These are phyloP conservation scores for Pleurozium schreberi DNA, from an alignment of 225 moss, liverwort and hornwort genomes.

Conservation along the genomic window DNA sequence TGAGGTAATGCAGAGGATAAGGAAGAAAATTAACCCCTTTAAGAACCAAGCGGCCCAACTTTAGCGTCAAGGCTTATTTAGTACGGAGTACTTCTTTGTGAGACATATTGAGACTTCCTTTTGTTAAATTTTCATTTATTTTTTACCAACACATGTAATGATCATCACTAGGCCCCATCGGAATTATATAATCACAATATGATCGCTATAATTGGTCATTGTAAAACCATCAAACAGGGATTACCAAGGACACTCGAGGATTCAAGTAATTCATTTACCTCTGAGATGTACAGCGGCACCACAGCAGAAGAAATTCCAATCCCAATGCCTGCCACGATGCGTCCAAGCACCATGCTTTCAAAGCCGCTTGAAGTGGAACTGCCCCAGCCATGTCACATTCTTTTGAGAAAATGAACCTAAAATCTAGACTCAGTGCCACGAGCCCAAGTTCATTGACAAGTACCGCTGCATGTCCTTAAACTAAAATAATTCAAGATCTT, in stretches of 20 bases:
- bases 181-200: background rate
- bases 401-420: background rate
- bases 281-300: constrained; percentile 47
- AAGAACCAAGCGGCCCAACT: background rate
- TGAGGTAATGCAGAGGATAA: background rate
- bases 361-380: constrained; percentile 31
- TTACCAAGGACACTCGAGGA: background rate
- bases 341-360: constrained; percentile 39
- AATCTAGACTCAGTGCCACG: background rate
- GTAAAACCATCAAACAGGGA: background rate
- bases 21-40: background rate
- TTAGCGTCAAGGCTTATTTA: background rate
- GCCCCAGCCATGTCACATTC: constrained; percentile 1
- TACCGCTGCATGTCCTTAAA: background rate
- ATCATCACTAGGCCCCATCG: background rate
- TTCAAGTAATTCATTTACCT: constrained; percentile 11
- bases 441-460: background rate
- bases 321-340: constrained; percentile 40
- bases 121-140: background rate
- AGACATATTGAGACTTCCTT: background rate
- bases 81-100: background rate
- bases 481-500: background rate
- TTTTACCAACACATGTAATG: background rate
- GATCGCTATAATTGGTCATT: background rate
- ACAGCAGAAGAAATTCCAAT: constrained; percentile 42